Evolutionary conservation across 73 alveolate genomes (phyloP).

Genomic region (Strombidium stylifer): DNA sequence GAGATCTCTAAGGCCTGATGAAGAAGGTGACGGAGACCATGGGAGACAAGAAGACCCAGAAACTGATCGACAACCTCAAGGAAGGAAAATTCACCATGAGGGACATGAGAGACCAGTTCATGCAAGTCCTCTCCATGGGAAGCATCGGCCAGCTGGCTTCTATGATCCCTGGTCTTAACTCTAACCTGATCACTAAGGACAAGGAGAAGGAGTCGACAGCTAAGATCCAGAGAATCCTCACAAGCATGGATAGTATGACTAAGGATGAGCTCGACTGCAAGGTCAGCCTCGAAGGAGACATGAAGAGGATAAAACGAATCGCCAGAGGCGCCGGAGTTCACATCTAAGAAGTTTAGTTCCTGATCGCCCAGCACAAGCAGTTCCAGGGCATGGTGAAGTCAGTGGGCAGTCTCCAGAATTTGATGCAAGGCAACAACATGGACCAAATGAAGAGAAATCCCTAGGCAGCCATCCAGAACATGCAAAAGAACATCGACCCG

Average conservation of each 20-base stretch:
- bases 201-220: conserved; percentile 97
- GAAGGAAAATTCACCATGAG: conserved; percentile 95
- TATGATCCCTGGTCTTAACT: conserved; percentile 98
- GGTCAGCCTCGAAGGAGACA: no score
- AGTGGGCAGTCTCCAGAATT: conserved; percentile 71
- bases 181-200: conserved; percentile 87
- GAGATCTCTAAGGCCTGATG: conserved; percentile 88
- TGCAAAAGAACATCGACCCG: conserved; percentile 95
- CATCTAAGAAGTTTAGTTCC: conserved; percentile 88
- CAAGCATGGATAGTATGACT: conserved; percentile 98
- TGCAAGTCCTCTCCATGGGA: conserved; percentile 94
- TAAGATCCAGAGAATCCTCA: conserved; percentile 93
- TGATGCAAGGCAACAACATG: conserved; percentile 77
- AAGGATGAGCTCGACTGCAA: conserved; percentile 87
- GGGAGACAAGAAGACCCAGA: conserved; percentile 92
- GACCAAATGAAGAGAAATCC: conserved; percentile 89
- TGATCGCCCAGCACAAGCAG: conserved; percentile 92
- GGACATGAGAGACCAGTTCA: conserved; percentile 93
- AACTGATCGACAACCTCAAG: conserved; percentile 86
- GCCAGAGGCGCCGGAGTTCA: conserved; percentile 98
- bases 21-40: conserved; percentile 95
- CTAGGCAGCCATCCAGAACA: conserved; percentile 71
- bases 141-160: conserved; percentile 91
- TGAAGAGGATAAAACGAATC: conserved; percentile 84
- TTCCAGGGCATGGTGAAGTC: conserved; percentile 84